Evolutionary conservation across 192 early-diverging fungal genomes (phyloP), one percentile per base, ranked within the genome.

Genomic region (Backusella parvicylindrica): DNA sequence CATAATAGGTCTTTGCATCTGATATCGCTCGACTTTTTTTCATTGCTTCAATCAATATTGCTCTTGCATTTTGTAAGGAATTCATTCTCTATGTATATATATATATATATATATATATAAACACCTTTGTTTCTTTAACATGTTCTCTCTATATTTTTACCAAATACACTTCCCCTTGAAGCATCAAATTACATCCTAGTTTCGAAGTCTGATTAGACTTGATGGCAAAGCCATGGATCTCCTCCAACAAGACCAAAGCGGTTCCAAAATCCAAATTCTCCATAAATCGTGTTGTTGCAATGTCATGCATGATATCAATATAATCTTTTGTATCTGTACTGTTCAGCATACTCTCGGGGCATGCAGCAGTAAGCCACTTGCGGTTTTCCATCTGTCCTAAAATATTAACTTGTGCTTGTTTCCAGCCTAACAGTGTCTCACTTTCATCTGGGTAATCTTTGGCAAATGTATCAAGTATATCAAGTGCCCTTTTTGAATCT

Each of bases 161-260:
- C n/a, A 68, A 36, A 11, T 68, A 9, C 7, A 38, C 36, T 23
- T 21, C 16, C 2, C 33, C 66, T 21, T 68, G 66, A 12, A 68
- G 36, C 32, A 68, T 68, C 9, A 68, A n/a, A 38, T 68, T 68
- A 68, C 35, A 68, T 38, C 66, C 66, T 33, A 68, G 38, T 68
- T 38, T 33, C 12, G 66, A 33, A 23, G 15, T 68, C n/a, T 68
- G 66, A 23, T 68, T 36, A 1, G 66, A 37, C 11, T 68, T 37
- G 18, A 33, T 33, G 12, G 36, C 36, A 37, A 68, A 68, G 3
- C 21, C 66, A 36, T 68, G 33, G 21, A 68, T 36, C 36, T 68
- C 66, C 12, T 68, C 66, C 32, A 68, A 33, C 23, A 68, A 33
- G 2, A 36, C 16, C 21, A 68, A 15, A 21, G 66, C 66, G 2